Conservation (phyloP, 257 asterid species). For the Solanum bukasovii region DNA sequence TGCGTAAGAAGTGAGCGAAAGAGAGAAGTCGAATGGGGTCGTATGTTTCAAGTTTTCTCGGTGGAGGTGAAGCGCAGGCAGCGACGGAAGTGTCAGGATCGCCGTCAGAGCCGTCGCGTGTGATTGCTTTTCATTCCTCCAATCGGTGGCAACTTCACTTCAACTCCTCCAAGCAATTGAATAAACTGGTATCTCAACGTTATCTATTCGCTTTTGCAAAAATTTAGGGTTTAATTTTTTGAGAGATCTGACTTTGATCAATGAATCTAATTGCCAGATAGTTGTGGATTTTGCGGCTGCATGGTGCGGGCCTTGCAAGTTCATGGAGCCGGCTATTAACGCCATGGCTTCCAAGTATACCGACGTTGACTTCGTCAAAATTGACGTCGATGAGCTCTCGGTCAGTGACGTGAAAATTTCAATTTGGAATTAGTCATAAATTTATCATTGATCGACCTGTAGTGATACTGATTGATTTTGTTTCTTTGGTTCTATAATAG, state of each 20-base stretch:
- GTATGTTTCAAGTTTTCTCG: conserved; percentile 11
- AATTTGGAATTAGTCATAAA: not conserved
- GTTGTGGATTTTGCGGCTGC: conserved; percentile 81
- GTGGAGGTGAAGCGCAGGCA: conserved; percentile 25
- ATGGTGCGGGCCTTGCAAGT: conserved; percentile 96
- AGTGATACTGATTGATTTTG: not conserved
- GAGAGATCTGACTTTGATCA: not conserved
- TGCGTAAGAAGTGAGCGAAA: not conserved
- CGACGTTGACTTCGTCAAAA: conserved; percentile 69
- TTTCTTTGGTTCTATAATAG: conserved; percentile 15
- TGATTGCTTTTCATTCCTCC: conserved; percentile 56
- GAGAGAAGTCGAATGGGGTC: conserved; percentile 30
- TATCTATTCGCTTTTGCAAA: not conserved
- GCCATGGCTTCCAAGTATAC: conserved; percentile 46
- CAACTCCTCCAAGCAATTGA: conserved; percentile 49
- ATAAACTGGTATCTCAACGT: conserved; percentile 46
- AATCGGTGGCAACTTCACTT: conserved; percentile 69
- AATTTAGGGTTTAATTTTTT: not conserved
- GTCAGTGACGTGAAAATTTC: conserved; percentile 21
- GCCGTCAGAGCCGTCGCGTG: conserved; percentile 52
- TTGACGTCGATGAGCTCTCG: conserved; percentile 75
- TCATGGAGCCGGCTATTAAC: conserved; percentile 57
- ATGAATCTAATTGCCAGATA: conserved; percentile 37
- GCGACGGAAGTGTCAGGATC: conserved; percentile 12
- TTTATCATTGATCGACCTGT: not conserved